Conservation (phyloP, 2,329 filamentous ascomycete species). For the Ophiostoma perfectum region DNA sequence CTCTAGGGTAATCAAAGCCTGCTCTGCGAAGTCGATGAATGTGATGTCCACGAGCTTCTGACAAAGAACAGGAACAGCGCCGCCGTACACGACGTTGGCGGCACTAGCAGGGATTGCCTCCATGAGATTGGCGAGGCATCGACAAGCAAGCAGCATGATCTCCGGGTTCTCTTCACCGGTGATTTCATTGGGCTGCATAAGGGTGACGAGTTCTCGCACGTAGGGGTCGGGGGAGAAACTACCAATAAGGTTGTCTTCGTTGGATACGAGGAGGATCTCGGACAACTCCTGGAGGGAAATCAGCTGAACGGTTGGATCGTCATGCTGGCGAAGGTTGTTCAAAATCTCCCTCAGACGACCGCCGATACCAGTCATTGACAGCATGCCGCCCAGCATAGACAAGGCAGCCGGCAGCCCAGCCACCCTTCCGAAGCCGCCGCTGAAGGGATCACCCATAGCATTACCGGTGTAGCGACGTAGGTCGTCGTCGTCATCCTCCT, state of each 20-base stretch:
- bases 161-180: conserved; percentile 84
- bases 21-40: conserved; percentile 95
- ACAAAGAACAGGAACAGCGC: conserved; percentile 88
- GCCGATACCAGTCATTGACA: conserved; percentile 84
- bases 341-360: conserved; percentile 73
- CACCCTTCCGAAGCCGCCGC: conserved; percentile 27
- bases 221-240: conserved; percentile 93
- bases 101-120: conserved; percentile 90
- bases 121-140: conserved; percentile 95
- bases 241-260: conserved; percentile 91
- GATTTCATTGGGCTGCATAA: conserved; percentile 89
- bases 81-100: conserved; percentile 94
- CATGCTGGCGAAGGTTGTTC: conserved; percentile 70
- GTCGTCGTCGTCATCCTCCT: conserved; percentile 42
- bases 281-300: conserved; percentile 91
- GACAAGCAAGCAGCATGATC: conserved; percentile 93
- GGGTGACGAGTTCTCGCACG: conserved; percentile 82
- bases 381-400: conserved; percentile 83
- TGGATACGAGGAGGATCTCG: conserved; percentile 87
- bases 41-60: conserved; percentile 93
- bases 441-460: conserved; percentile 45
- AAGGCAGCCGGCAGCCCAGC: conserved; percentile 71
- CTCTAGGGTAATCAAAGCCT: conserved; percentile 90
- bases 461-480: conserved; percentile 18
- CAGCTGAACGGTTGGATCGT: conserved; percentile 79